Conservation (phyloP, 2,329 filamentous ascomycete genomes). For the Akanthomyces dipterigenus region DNA sequence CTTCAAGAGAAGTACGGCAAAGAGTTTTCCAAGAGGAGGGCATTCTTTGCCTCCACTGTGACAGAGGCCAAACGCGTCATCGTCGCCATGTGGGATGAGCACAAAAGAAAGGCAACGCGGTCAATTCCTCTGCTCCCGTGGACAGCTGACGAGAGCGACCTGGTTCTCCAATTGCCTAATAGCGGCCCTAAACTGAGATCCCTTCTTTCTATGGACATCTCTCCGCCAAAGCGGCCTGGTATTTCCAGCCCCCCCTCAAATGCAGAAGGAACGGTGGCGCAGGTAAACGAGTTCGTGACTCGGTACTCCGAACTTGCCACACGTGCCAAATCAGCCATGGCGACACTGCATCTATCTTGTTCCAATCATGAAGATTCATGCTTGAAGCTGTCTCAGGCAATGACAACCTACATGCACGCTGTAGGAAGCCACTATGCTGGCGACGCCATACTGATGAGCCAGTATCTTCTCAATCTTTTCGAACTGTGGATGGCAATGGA, state of each 20-base stretch:
- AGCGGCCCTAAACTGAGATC: background rate
- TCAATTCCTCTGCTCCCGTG: constrained; percentile 34
- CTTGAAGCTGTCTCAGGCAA: background rate
- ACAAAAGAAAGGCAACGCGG: constrained; percentile 31
- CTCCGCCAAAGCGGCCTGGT: background rate
- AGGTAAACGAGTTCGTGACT: background rate
- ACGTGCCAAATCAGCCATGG: background rate
- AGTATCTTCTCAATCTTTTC: constrained; percentile 43
- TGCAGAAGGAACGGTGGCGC: background rate
- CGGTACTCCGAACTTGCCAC: background rate
- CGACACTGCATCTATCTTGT: background rate
- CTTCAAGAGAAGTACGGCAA: background rate
- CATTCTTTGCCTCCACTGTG: background rate
- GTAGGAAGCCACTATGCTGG: constrained; percentile 24
- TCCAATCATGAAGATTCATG: background rate
- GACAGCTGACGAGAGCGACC: constrained; percentile 25
- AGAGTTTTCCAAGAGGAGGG: background rate
- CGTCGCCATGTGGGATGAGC: constrained; percentile 29
- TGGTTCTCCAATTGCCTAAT: constrained; percentile 20
- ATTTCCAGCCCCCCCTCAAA: background rate
- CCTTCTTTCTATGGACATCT: background rate
- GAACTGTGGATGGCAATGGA: constrained; percentile 55
- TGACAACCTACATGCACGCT: background rate
- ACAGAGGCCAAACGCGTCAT: constrained; percentile 22
- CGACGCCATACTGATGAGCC: constrained; percentile 21